Evolutionary conservation across 1,139 yeast genomes (phyloP), one percentile per base, ranked within the genome.

Genomic region (Pichia inconspicua): DNA sequence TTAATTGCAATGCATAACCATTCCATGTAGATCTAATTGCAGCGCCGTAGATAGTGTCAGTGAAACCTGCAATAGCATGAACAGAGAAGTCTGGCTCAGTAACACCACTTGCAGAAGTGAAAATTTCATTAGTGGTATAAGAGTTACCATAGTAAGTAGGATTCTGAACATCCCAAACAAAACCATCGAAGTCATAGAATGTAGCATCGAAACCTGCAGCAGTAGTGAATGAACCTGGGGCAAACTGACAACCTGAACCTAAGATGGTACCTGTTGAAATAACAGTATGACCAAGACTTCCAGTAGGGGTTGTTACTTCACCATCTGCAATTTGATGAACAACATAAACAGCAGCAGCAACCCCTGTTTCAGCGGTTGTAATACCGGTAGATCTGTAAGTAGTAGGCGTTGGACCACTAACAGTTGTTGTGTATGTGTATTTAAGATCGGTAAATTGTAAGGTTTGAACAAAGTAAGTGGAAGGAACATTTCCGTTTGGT

Each of bases 1-100:
- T 51, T 35, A 54, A 51, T 47, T 57, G 51, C 6, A 46, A 52
- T 43, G 46, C 51, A 31, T 48, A 48, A 43, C 51, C 51, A 19
- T 48, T 46, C 51, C 51, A 48, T 6, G 37, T 34, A 17, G 51
- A 48, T 5, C 30, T 38, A n/a, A 48, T 40, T 14, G 40, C 12
- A 19, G 46, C 46, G 25, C 43, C 47, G 27, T 46, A 46, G 42
- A 48, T 46, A 15, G 31, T 22, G 39, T 48, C 49, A 19, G 51
- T 45, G 5, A 28, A 7, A 34, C 36, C 30, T 28, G 42, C 32
- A 25, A 31, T 39, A 15, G 51, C 51, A 5, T 48, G 19, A 27
- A 48, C 47, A 11, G 51, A 46, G 40, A 50, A 50, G 31, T 48
- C 43, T 31, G 55, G 55, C 17, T 36, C 40, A 14, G 53, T 48